phyloP scores from a whole-genome alignment of 1,284 basidiomycete genomes.

The Abortiporus biennis region DNA sequence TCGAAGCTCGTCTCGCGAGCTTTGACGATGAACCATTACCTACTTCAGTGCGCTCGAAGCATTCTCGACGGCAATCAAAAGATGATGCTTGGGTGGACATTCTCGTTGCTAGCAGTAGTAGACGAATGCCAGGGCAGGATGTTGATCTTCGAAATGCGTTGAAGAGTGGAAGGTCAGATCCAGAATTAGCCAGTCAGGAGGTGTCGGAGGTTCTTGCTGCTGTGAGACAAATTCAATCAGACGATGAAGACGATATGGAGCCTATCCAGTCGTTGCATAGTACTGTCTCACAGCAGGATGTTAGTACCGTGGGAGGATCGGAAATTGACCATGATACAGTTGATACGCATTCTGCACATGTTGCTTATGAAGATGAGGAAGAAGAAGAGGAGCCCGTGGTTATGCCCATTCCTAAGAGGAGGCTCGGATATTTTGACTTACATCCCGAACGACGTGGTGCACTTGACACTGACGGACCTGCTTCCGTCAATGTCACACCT shows the following conservation, averaged over 20 bases:
- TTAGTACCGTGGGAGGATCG: not conserved
- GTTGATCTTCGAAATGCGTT: slow-evolving; percentile 31
- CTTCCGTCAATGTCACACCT: slow-evolving; percentile 1
- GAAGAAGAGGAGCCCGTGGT: slow-evolving; percentile 23
- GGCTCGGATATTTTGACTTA: slow-evolving; percentile 66
- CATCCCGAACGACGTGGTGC: slow-evolving; percentile 52
- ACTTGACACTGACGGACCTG: not conserved
- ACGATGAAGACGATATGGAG: slow-evolving; percentile 37
- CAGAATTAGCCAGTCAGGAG: slow-evolving; percentile 66
- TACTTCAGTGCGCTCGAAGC: slow-evolving; percentile 30
- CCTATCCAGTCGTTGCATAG: slow-evolving; percentile 27
- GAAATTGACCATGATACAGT: not conserved
- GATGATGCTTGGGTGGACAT: slow-evolving; percentile 83
- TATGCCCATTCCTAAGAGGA: slow-evolving; percentile 16
- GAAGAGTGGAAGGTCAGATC: slow-evolving; percentile 45
- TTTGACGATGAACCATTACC: slow-evolving; percentile 55
- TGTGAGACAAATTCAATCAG: slow-evolving; percentile 48
- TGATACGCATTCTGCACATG: slow-evolving; percentile 7
- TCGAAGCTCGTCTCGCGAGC: slow-evolving; percentile 64
- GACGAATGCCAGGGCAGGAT: slow-evolving; percentile 59
- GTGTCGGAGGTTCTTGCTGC: slow-evolving; percentile 64
- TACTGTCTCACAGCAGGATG: slow-evolving; percentile 11
- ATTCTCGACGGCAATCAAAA: slow-evolving; percentile 49
- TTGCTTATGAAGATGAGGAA: slow-evolving; percentile 24
- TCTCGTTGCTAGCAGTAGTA: slow-evolving; percentile 59